Conservation (phyloP, 192 early-diverging fungal genomes). For the Coemansia guatemalensis region DNA sequence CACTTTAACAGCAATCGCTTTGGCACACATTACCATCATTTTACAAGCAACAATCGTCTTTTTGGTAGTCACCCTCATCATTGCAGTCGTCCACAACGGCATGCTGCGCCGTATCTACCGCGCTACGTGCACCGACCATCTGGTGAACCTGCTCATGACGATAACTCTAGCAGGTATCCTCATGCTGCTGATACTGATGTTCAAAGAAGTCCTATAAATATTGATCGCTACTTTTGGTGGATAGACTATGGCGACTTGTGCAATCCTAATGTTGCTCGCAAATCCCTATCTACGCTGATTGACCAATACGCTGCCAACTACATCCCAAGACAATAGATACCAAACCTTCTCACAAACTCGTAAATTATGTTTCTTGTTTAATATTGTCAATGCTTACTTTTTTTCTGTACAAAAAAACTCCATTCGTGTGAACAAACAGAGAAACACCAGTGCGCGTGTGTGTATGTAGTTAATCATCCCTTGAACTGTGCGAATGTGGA, state of each 20-base stretch:
- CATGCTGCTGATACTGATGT: slow-evolving; percentile 4
- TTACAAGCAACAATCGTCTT: background rate
- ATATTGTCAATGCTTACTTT: too few relatives aligned
- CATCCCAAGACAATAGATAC: background rate
- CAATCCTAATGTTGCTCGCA: slow-evolving; percentile 34
- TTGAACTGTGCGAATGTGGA: too few relatives aligned
- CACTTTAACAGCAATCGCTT: background rate
- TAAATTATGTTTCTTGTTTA: too few relatives aligned
- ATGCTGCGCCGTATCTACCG: background rate
- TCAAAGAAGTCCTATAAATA: background rate
- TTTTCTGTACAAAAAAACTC: too few relatives aligned
- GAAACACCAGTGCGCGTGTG: too few relatives aligned
- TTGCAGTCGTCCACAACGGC: background rate
- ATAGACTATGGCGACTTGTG: slow-evolving; percentile 50
- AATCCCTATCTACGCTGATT: slow-evolving; percentile 20
- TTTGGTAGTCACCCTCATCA: slow-evolving; percentile 2
- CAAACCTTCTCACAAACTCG: too few relatives aligned
- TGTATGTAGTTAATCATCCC: too few relatives aligned
- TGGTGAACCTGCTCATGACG: background rate
- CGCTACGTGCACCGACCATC: slow-evolving; percentile 8
- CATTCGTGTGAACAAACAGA: too few relatives aligned
- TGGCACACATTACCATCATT: background rate
- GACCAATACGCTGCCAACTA: slow-evolving; percentile 3
- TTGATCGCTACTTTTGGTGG: slow-evolving; percentile 39
- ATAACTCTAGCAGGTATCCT: background rate